Percentiles rank a stretch among this genome's conserved stretches.
phyloP scores from a whole-genome alignment of 2,329 filamentous ascomycete genomes.

The Coleophoma cylindrospora region DNA sequence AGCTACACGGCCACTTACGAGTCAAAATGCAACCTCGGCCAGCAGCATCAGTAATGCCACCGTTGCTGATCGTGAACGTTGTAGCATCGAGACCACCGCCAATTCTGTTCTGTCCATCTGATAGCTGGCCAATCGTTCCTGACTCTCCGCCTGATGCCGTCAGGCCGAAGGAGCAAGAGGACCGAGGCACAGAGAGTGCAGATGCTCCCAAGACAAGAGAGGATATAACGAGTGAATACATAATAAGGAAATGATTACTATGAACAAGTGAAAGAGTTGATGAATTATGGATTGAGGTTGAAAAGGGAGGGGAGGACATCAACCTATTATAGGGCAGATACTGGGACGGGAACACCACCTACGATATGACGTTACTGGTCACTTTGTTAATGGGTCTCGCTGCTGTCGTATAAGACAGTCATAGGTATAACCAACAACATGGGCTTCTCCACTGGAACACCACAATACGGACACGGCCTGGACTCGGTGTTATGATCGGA shows the following conservation, averaged over 20 bases:
- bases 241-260: slow-evolving; percentile 18
- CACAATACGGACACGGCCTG: no score
- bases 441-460: no score
- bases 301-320: neutral
- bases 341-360: no score
- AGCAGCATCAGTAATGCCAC: slow-evolving; percentile 47
- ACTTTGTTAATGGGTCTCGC: no score
- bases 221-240: slow-evolving; percentile 32
- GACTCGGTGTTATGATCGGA: no score
- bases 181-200: slow-evolving; percentile 31
- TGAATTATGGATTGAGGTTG: neutral
- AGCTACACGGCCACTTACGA: slow-evolving; percentile 27
- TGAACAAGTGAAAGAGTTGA: neutral
- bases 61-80: slow-evolving; percentile 50
- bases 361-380: no score
- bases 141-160: slow-evolving; percentile 40
- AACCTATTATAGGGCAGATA: no score
- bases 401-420: no score
- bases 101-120: slow-evolving; percentile 57
- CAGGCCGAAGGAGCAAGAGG: slow-evolving; percentile 47
- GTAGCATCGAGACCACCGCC: slow-evolving; percentile 41
- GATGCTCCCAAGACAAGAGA: slow-evolving; percentile 34
- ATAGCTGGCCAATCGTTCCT: slow-evolving; percentile 54
- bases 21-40: slow-evolving; percentile 61
- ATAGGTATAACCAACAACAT: no score